Conservation (phyloP, 306 rosid genomes). For the Albizia julibrissin region DNA sequence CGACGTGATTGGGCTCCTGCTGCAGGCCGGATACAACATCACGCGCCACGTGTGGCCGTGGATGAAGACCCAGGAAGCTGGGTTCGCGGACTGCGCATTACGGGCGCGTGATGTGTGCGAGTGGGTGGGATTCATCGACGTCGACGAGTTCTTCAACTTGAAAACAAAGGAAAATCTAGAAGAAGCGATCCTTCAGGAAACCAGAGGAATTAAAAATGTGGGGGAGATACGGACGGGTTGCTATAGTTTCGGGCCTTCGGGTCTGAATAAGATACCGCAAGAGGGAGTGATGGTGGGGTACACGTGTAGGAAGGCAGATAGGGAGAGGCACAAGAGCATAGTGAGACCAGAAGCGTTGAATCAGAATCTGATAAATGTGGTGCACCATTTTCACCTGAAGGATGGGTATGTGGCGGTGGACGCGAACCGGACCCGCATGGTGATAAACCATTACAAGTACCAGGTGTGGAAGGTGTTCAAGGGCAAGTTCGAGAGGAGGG, state of each 20-base stretch:
- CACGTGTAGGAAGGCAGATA: conserved; percentile 50
- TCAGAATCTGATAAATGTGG: conserved; percentile 67
- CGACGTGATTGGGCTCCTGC: conserved; percentile 25
- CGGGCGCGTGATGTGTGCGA: conserved; percentile 58
- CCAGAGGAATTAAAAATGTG: conserved; percentile 24
- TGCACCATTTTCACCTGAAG: conserved; percentile 75
- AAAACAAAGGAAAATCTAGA: conserved; percentile 31
- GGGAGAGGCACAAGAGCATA: conserved; percentile 87
- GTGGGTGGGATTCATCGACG: conserved; percentile 86
- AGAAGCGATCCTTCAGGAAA: conserved; percentile 40
- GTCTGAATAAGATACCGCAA: conserved; percentile 40
- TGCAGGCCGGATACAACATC: conserved; percentile 45
- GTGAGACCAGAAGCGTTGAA: conserved; percentile 70
- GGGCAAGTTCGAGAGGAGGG: conserved; percentile 75
- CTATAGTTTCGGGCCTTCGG: conserved; percentile 77
- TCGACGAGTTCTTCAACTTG: conserved; percentile 70
- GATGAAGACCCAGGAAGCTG: conserved; percentile 81
- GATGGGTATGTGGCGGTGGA: conserved; percentile 47
- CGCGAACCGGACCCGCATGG: conserved; percentile 43
- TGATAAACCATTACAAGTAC: conserved; percentile 83
- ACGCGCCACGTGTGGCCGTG: conserved; percentile 71
- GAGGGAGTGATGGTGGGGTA: conserved; percentile 75
- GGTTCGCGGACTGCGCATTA: conserved; percentile 79
- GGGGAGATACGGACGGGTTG: conserved; percentile 67
- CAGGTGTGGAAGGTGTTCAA: conserved; percentile 89